Base-by-base conservation (phyloP, 2,329 filamentous ascomycete genomes). In the Cercospora nicotianae region DNA sequence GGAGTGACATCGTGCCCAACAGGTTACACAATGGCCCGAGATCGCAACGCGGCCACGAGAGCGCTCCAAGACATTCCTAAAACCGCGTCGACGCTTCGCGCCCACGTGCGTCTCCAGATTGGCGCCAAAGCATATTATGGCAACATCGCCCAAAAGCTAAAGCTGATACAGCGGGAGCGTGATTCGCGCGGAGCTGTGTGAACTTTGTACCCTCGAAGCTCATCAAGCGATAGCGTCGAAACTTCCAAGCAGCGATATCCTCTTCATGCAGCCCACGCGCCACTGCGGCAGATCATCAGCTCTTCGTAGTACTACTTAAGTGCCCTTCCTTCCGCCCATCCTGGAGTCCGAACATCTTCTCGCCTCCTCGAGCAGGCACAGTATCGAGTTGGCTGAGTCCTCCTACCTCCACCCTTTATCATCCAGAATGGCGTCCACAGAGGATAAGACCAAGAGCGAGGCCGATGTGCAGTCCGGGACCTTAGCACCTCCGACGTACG, bases 371-470 rank as follows among this genome's bases (percentile, higher is more conserved):
- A 68, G 66, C 39, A 68, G 63, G 42, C 58, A 68, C 66, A 68
- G 66, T 51, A 68, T 68, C 66, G 66, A 68, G 63, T 23, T 60
- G 63, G 61, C 62, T 58, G 67, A 64, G 53, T 58, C 62, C 51
- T 64, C 61, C 18, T 59, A 39, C 26, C 20, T 45, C 6, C 39
- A 31, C 2, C 2, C 51, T 10, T 42, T 31, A 13, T 36, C 61
- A 28, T 30, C 61, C 33, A 48, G 55, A n/a, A 72, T 72, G 70
- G 67, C 66, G 26, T 60, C 68, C 20, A 60, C 60, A 62, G 64
- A 69, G 62, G 69, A 68, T 23, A 71, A 72, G 69, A 65, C 16
- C 59, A 68, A 70, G 53, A 64, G 63, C 61, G 31, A 58, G n/a
- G 33, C 13, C 20, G 23, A 45, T 31, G 51, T 59, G 55, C 28